Evolutionary conservation across 2,329 filamentous ascomycete species (phyloP).

Genomic region (Stagonosporopsis cucurbitacearum): DNA sequence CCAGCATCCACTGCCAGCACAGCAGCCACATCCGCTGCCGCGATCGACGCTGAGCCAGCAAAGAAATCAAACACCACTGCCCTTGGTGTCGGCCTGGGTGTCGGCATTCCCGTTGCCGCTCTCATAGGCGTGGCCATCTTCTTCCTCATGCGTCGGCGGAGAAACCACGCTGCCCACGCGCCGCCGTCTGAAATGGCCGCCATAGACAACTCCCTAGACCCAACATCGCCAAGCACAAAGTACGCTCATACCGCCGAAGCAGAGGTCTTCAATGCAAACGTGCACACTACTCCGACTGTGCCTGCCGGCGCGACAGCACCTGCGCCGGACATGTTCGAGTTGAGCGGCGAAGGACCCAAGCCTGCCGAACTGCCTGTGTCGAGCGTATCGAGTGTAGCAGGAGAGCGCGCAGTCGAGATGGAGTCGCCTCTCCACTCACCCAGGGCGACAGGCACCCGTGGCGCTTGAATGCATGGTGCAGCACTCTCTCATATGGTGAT

Average conservation of each 20-base stretch:
- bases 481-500: too few species aligned
- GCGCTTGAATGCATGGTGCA: neutral
- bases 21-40: constrained; percentile 5
- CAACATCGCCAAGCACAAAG: neutral
- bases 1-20: neutral
- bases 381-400: neutral
- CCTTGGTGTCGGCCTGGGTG: constrained; percentile 16
- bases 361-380: constrained; percentile 1
- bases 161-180: neutral
- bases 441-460: neutral
- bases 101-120: constrained; percentile 15
- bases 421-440: neutral
- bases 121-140: constrained; percentile 9
- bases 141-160: constrained; percentile 11
- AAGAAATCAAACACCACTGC: constrained; percentile 15
- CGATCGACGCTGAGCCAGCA: neutral
- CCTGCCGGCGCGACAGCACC: neutral
- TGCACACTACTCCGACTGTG: neutral
- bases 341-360: constrained; percentile 1
- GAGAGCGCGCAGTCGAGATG: constrained; percentile 1
- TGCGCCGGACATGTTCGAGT: neutral
- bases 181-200: constrained; percentile 1
- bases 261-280: neutral
- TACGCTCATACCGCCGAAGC: constrained; percentile 5
- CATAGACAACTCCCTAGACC: constrained; percentile 1